Base-by-base conservation (phyloP, 257 asterid species). In the Ilex aquifolium region DNA sequence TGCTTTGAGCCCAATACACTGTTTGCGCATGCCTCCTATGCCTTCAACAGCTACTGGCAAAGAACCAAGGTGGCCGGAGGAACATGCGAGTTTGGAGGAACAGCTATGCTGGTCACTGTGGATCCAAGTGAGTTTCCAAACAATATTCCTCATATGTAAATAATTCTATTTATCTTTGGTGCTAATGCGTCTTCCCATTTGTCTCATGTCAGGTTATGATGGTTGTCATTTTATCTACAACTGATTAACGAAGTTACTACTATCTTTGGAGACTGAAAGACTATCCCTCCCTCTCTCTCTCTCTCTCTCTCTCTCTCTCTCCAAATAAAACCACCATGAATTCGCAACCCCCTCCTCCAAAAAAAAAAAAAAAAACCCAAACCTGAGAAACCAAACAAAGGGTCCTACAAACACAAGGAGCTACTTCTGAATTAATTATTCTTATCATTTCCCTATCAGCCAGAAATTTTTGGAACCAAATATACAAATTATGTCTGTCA, bases 21-120 rank as follows among this genome's bases (percentile, higher is more conserved):
- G 56, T 76, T 85, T 12, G 94, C 97, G 0, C 99, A 93, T 70
- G 99, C 99, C 0, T 90, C 99, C 0, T 93, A 80, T 46, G 97
- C 99, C 0, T 90, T 90, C 67, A 93, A 90, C 32, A 93, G 97
- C 83, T 93, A 84, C 42, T 90, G 90, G 90, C 99, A 93, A 42
- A 79, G 87, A 70, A 85, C 88, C 7, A 90, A 85, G 76, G 73
- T 61, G 32, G 79, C 80, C 0, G 95, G 99, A 36, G 97, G 95
- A 5, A 81, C 84, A 8, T 93, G 97, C 65, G 97, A 86, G 61
- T 93, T 93, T 31, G 99, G 97, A 32, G 97, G 99, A 54, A 85
- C 95, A 0, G 96, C 99, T 3, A 72, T 93, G 39, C 88, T 93
- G 15, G 96, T 90, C 52, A 81, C 96, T 0, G 87, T 87, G 5